Percentiles rank a stretch among this genome's conserved stretches.
Conservation (phyloP, 768 basidiomycete species). For the Leccinum barrowsii region DNA sequence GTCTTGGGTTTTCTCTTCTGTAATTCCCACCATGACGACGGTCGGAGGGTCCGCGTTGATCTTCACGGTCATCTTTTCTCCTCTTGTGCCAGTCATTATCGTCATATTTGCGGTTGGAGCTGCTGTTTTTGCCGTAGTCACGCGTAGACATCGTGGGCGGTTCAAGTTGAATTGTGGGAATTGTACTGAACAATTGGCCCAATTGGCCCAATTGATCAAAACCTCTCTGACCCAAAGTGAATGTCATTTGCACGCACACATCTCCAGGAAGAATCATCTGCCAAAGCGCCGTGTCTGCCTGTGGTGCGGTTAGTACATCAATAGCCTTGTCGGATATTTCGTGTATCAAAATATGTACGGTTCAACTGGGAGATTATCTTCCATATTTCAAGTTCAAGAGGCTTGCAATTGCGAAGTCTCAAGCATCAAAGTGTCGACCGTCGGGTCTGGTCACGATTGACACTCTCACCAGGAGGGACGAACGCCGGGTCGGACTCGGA, state of each 20-base stretch:
- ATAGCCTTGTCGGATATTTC: background rate
- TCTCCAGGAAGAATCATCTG: constrained; percentile 4
- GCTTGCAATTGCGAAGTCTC: background rate
- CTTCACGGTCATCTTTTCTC: constrained; percentile 6
- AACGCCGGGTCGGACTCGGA: background rate
- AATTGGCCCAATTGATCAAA: too few species aligned
- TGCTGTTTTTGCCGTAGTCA: constrained; percentile 10
- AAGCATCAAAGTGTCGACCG: background rate
- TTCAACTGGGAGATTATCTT: background rate
- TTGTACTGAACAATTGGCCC: background rate
- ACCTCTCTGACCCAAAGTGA: background rate
- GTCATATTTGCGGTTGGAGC: constrained; percentile 13
- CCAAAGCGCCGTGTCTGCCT: constrained; percentile 14
- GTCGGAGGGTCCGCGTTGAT: constrained; percentile 11
- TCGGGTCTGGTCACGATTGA: background rate
- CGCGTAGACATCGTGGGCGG: constrained; percentile 16
- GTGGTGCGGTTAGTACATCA: background rate
- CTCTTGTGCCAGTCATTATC: constrained; percentile 5
- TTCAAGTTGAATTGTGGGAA: constrained; percentile 18
- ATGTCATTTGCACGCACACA: constrained; percentile 1
- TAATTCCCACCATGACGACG: constrained; percentile 14
- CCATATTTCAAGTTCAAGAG: background rate
- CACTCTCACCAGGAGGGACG: too few species aligned
- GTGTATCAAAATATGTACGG: too few species aligned
- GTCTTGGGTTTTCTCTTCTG: constrained; percentile 13